These are phyloP conservation scores for Penicillium sp. DNA, from an alignment of 2,329 filamentous ascomycete species.

Conservation along the genomic window DNA sequence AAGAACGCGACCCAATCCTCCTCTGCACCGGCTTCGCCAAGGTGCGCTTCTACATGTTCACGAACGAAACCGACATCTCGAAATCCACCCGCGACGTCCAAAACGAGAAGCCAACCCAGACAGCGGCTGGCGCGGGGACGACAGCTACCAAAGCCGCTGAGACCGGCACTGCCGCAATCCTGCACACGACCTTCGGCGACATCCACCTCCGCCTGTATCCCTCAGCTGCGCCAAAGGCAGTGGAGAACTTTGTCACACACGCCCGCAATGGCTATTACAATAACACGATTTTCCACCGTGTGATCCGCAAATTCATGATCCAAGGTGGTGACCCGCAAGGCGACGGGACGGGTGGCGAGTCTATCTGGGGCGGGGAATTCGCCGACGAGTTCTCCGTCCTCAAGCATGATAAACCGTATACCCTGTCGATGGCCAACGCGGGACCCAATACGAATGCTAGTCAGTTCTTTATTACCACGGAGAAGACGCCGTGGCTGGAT, in stretches of 20 bases:
- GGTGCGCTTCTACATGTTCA: slow-evolving; percentile 96
- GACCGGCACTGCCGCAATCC: slow-evolving; percentile 72
- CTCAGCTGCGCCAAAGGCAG: slow-evolving; percentile 85
- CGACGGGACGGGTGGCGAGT: slow-evolving; percentile 85
- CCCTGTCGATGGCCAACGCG: slow-evolving; percentile 95
- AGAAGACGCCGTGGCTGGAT: slow-evolving; percentile 95
- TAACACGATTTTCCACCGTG: slow-evolving; percentile 92
- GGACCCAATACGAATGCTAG: slow-evolving; percentile 92
- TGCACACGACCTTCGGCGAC: slow-evolving; percentile 93
- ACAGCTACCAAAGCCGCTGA: slow-evolving; percentile 62
- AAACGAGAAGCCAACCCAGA: slow-evolving; percentile 81
- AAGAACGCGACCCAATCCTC: slow-evolving; percentile 84
- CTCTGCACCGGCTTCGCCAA: slow-evolving; percentile 81
- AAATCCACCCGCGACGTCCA: slow-evolving; percentile 87
- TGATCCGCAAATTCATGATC: slow-evolving; percentile 99
- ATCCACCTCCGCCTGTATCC: slow-evolving; percentile 92
- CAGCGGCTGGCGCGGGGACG: slow-evolving; percentile 48
- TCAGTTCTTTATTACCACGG: slow-evolving; percentile 98
- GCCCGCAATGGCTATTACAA: slow-evolving; percentile 92
- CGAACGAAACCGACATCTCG: slow-evolving; percentile 77
- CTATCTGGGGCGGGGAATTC: slow-evolving; percentile 89
- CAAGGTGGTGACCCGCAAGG: slow-evolving; percentile 79
- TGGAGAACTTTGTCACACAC: slow-evolving; percentile 97
- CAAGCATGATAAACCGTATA: slow-evolving; percentile 94
- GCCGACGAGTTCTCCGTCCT: slow-evolving; percentile 90